Evolutionary conservation across 495 filamentous ascomycete species (phyloP).

Genomic region (Aspergillus ostianus): DNA sequence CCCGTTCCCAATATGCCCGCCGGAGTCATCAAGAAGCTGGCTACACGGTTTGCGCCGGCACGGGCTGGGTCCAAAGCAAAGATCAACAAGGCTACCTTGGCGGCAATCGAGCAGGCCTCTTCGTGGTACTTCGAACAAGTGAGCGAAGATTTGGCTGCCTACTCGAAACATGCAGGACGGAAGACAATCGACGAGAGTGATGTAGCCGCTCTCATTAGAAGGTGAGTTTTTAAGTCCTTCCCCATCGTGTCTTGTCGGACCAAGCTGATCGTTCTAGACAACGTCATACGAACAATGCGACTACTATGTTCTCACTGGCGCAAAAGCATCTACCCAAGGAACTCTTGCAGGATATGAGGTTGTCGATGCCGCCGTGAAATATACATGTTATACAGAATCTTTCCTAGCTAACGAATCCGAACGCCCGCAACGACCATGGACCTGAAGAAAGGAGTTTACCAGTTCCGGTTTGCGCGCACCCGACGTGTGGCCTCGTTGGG

Average conservation of each 20-base stretch:
- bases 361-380: conserved; percentile 57
- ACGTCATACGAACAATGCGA: conserved; percentile 67
- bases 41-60: conserved; percentile 64
- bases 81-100: conserved; percentile 69
- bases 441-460: conserved; percentile 47
- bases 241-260: background rate
- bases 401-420: conserved; percentile 17
- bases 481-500: conserved; percentile 68
- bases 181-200: conserved; percentile 86
- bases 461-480: conserved; percentile 77
- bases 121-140: conserved; percentile 90
- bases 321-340: conserved; percentile 80
- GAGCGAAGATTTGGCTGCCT: conserved; percentile 72
- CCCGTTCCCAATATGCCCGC: conserved; percentile 71
- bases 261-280: conserved; percentile 57
- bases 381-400: conserved; percentile 15
- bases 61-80: conserved; percentile 59
- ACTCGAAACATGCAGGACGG: conserved; percentile 77
- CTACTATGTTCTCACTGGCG: conserved; percentile 78
- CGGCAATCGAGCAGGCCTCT: conserved; percentile 71
- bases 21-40: conserved; percentile 70
- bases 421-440: conserved; percentile 23
- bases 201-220: conserved; percentile 75
- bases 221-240: conserved; percentile 45
- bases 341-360: conserved; percentile 75